Percentiles rank a stretch among this genome's conserved stretches.
These are phyloP conservation scores for Blastobotrys aristatus DNA, from an alignment of 1,139 yeast species.

Conservation along the genomic window DNA sequence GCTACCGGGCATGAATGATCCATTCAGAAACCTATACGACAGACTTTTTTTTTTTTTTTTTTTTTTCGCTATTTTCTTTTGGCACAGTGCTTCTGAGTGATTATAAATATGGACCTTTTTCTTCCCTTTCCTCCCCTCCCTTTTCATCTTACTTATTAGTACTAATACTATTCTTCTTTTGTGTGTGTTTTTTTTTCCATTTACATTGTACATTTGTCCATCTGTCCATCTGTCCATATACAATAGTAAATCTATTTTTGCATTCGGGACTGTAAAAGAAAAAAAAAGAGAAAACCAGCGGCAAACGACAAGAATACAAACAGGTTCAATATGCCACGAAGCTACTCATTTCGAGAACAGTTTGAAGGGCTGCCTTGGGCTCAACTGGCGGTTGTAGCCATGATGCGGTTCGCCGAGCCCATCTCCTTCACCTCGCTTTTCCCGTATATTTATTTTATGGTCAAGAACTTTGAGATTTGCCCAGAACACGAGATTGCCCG, in stretches of 20 bases:
- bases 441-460: constrained; percentile 63
- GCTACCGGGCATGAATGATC: no score
- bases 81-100: no score
- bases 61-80: no score
- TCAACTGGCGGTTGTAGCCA: constrained; percentile 43
- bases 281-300: no score
- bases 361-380: constrained; percentile 27
- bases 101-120: neutral
- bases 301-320: no score
- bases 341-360: constrained; percentile 25
- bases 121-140: no score
- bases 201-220: neutral
- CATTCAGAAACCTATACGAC: no score
- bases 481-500: constrained; percentile 41
- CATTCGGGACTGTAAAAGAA: no score
- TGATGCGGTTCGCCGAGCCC: constrained; percentile 55
- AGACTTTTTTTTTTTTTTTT: no score
- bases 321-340: constrained; percentile 3
- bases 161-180: neutral
- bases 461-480: constrained; percentile 44
- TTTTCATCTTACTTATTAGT: neutral
- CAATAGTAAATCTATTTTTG: neutral
- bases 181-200: neutral
- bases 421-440: constrained; percentile 58
- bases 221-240: neutral